Percentiles rank a stretch among this genome's conserved stretches.
phyloP scores from a whole-genome alignment of 2,329 filamentous ascomycete genomes.

The Thielaviopsis ethacetica region DNA sequence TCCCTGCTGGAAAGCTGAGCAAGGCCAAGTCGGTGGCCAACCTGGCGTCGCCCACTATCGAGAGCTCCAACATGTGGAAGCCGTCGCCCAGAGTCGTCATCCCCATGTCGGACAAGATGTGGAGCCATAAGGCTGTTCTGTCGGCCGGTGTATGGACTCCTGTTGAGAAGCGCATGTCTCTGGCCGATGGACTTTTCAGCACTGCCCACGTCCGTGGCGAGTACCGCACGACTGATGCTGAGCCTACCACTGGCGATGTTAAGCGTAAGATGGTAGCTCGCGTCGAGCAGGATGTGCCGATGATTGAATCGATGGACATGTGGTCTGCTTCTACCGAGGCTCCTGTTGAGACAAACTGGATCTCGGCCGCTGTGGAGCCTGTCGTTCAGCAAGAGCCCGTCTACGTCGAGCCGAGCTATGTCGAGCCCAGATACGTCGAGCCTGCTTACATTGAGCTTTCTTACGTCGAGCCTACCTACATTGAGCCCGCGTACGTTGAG shows the following conservation, averaged over 20 bases:
- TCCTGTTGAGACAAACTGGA: conserved; percentile 14
- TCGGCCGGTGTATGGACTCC: neutral
- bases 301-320: conserved; percentile 20
- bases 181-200: conserved; percentile 14
- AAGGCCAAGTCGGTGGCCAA: conserved; percentile 12
- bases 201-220: conserved; percentile 13
- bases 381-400: neutral
- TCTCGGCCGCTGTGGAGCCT: conserved; percentile 6
- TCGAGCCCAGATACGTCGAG: neutral
- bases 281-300: conserved; percentile 17
- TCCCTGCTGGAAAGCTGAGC: conserved; percentile 14
- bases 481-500: conserved; percentile 3
- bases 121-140: neutral
- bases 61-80: conserved; percentile 1
- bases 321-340: conserved; percentile 16
- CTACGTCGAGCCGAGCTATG: neutral
- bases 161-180: neutral
- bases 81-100: neutral
- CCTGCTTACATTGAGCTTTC: neutral
- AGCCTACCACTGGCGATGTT: conserved; percentile 21
- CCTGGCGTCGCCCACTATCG: neutral
- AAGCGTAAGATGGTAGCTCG: conserved; percentile 19
- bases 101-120: neutral
- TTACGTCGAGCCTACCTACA: conserved; percentile 2
- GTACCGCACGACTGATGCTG: conserved; percentile 19